Evolutionary conservation across 2,329 filamentous ascomycete species (phyloP).

Genomic region (Fusarium sp.): DNA sequence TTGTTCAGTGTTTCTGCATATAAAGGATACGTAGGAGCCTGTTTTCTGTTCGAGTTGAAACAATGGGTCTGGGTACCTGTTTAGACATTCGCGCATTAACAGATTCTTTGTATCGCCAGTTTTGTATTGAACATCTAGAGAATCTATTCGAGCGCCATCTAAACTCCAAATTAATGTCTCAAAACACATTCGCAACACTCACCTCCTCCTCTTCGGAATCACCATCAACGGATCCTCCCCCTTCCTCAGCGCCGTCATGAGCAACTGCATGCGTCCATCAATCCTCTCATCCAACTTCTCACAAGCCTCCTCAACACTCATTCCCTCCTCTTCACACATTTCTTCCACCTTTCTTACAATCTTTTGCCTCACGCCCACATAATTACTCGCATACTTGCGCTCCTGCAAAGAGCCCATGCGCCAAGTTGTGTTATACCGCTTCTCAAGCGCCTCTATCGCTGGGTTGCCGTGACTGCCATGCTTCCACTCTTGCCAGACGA

Average conservation of each 20-base stretch:
- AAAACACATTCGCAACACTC: background rate
- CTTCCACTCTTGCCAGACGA: conserved; percentile 49
- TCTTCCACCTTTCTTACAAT: conserved; percentile 41
- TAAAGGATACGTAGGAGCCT: background rate
- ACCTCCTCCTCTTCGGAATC: conserved; percentile 19
- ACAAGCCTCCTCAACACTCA: conserved; percentile 24
- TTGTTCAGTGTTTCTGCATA: background rate
- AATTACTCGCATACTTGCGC: conserved; percentile 50
- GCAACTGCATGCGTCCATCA: conserved; percentile 46
- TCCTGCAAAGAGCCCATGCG: conserved; percentile 35
- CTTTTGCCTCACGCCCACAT: conserved; percentile 44
- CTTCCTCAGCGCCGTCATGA: conserved; percentile 41
- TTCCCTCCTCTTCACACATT: conserved; percentile 20
- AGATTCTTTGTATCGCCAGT: background rate
- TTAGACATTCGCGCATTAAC: background rate
- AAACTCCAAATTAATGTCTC: background rate
- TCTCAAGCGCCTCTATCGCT: conserved; percentile 43
- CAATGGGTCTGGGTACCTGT: background rate
- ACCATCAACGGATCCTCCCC: conserved; percentile 43
- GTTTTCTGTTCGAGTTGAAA: background rate
- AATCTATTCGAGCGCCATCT: background rate
- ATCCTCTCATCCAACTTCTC: conserved; percentile 38
- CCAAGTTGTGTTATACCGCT: conserved; percentile 42
- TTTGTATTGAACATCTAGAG: background rate
- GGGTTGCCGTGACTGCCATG: conserved; percentile 42